Percentiles rank a stretch among this genome's conserved stretches.
Evolutionary conservation across 2,329 filamentous ascomycete species (phyloP).

Genomic region (Arachnomyces sp.): DNA sequence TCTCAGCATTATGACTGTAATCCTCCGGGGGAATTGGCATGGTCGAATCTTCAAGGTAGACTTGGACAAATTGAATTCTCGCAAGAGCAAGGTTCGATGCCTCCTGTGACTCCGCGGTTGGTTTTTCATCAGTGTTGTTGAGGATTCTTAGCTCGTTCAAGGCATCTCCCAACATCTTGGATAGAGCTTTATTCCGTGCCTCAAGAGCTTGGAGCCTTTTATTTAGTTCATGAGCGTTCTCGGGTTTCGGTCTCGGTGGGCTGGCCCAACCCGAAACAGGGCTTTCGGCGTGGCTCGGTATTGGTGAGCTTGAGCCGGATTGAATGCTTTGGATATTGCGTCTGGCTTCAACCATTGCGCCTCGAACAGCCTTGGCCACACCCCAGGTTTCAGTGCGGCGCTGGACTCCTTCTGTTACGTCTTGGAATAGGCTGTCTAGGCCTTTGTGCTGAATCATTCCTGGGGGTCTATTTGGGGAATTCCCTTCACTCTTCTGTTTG

Average conservation of each 20-base stretch:
- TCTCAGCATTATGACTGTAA: slow-evolving; percentile 9
- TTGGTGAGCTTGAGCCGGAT: slow-evolving; percentile 27
- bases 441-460: slow-evolving; percentile 32
- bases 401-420: slow-evolving; percentile 42
- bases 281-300: slow-evolving; percentile 14
- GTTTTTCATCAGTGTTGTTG: slow-evolving; percentile 12
- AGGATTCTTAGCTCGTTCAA: slow-evolving; percentile 28
- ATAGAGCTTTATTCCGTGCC: slow-evolving; percentile 34
- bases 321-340: slow-evolving; percentile 41
- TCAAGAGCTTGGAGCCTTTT: slow-evolving; percentile 29
- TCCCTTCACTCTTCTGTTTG: slow-evolving; percentile 17
- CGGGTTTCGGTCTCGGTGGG: slow-evolving; percentile 9
- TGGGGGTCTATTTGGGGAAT: slow-evolving; percentile 30
- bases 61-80: slow-evolving; percentile 37
- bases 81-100: slow-evolving; percentile 27
- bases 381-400: slow-evolving; percentile 43
- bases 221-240: slow-evolving; percentile 20
- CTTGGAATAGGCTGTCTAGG: slow-evolving; percentile 40
- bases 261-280: slow-evolving; percentile 11
- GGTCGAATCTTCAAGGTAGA: slow-evolving; percentile 34
- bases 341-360: slow-evolving; percentile 40
- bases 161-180: slow-evolving; percentile 33
- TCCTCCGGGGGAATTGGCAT: slow-evolving; percentile 19
- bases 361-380: slow-evolving; percentile 42
- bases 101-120: slow-evolving; percentile 13